phyloP scores from a whole-genome alignment of 768 basidiomycete genomes.

The Lentinula guzmanii region DNA sequence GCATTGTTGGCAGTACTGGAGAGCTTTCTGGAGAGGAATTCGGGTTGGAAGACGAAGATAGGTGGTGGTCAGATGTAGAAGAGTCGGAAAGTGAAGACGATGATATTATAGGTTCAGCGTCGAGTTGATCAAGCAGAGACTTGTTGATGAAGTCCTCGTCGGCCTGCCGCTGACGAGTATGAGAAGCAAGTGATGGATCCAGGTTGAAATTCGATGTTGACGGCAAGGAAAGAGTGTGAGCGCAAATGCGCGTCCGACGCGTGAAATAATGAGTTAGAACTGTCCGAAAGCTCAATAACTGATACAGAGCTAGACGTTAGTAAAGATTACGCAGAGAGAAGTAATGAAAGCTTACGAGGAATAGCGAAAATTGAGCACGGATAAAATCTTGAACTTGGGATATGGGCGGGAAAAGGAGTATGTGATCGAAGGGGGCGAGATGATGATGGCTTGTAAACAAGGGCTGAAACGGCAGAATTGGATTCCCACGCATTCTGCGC shows the following conservation, averaged over 20 bases:
- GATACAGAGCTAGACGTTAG: slow-evolving; percentile 13
- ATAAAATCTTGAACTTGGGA: slow-evolving; percentile 2
- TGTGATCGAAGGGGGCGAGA: slow-evolving; percentile 29
- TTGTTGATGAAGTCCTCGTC: slow-evolving; percentile 87
- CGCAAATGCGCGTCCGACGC: slow-evolving; percentile 25
- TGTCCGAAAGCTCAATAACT: slow-evolving; percentile 15
- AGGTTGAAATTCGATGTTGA: slow-evolving; percentile 31
- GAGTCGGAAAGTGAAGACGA: slow-evolving; percentile 43
- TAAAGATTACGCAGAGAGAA: slow-evolving; percentile 2
- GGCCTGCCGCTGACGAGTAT: slow-evolving; percentile 27
- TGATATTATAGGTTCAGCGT: slow-evolving; percentile 62
- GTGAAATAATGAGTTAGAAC: slow-evolving; percentile 23
- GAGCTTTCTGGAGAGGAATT: slow-evolving; percentile 49
- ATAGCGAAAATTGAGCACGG: neutral
- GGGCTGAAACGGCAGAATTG: neutral
- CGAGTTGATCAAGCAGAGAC: slow-evolving; percentile 75
- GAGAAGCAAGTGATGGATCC: slow-evolving; percentile 41
- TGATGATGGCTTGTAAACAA: slow-evolving; percentile 19
- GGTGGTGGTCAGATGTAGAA: slow-evolving; percentile 23
- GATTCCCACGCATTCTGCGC: slow-evolving; percentile 1
- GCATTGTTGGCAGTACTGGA: slow-evolving; percentile 41
- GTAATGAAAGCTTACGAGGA: neutral
- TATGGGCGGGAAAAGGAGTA: slow-evolving; percentile 18
- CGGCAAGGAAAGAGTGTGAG: neutral
- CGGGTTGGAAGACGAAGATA: slow-evolving; percentile 42